Percentiles rank a stretch among this genome's conserved stretches.
phyloP scores from a whole-genome alignment of 2,329 filamentous ascomycete genomes.

The Mycosphaerella arachidis region DNA sequence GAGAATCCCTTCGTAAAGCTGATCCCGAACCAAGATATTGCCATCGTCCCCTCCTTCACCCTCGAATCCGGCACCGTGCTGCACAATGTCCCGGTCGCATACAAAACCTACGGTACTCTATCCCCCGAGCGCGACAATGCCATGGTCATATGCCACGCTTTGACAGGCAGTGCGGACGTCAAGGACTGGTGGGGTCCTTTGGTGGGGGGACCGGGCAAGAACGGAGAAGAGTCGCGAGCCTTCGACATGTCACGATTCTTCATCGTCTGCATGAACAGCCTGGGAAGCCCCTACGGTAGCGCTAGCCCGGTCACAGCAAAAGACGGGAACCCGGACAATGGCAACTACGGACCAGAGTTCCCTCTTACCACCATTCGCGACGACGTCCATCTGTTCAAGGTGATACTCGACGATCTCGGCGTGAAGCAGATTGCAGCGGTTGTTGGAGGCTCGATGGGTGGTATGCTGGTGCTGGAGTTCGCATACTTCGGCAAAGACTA shows the following conservation, averaged over 20 bases:
- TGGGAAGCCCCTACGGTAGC: slow-evolving; percentile 80
- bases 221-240: slow-evolving; percentile 41
- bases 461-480: slow-evolving; percentile 89
- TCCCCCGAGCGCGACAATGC: slow-evolving; percentile 56
- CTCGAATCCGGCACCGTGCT: slow-evolving; percentile 88
- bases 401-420: slow-evolving; percentile 74
- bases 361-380: slow-evolving; percentile 92
- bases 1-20: slow-evolving; percentile 87
- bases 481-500: slow-evolving; percentile 86
- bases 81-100: slow-evolving; percentile 65
- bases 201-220: slow-evolving; percentile 67
- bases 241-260: slow-evolving; percentile 83
- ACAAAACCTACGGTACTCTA: slow-evolving; percentile 58
- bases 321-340: slow-evolving; percentile 69
- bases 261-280: slow-evolving; percentile 78
- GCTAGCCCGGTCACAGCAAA: slow-evolving; percentile 86
- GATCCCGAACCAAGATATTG: slow-evolving; percentile 84
- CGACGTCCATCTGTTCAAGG: slow-evolving; percentile 82
- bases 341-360: slow-evolving; percentile 89
- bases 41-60: slow-evolving; percentile 80
- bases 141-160: slow-evolving; percentile 71
- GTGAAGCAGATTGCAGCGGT: slow-evolving; percentile 74
- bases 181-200: slow-evolving; percentile 85
- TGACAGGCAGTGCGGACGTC: slow-evolving; percentile 81
- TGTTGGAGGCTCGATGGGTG: slow-evolving; percentile 78